Evolutionary conservation across 371 early-diverging fungal species (phyloP), one percentile per base, ranked within the genome.

Genomic region (Mortierella sp.): DNA sequence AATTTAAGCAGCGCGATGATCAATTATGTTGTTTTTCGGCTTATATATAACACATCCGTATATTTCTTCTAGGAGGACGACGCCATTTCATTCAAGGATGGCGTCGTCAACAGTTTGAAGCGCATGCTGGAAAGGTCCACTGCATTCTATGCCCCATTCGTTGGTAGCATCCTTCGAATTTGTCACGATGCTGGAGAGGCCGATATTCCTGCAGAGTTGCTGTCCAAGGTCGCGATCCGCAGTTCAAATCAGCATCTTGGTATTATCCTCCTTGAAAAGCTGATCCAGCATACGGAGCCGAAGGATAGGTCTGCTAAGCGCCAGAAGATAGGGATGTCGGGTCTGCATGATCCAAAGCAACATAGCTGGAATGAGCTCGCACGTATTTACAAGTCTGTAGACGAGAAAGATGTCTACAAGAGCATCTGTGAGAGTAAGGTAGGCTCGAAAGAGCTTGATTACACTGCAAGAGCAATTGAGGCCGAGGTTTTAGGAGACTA

Each of bases 291-390:
- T 27, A 67, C 57, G 15, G 80, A 70, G 4, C 71, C 60, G 19
- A 66, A 72, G 50, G 78, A 64, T 50, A 60, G 79, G 46, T 56
- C 63, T 11, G 27, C 56, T 30, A 72, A 80, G 47, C 61, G 76
- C 6, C 70, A 70, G 31, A 64, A 64, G 44, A 76, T 58, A 15
- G 37, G 65, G 8, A 50, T 23, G 26, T 43, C 59, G 30, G 47
- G 51, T 26, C 26, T 12, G 2, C 53, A 53, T 23, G 70, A 76
- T 42, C 54, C 60, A 7, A 64, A 61, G 31, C 44, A 65, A 4
- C 21, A 48, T 23, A 70, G 48, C 57, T 91, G 92, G 92, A 84
- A 84, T 12, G 75, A 89, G 34, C 62, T 92, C 6, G 86, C 92
- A 0, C 57, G 76, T 6, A 66, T 91, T 0, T 93, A 89, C 65